phyloP scores from a whole-genome alignment of 106 monocot genomes.

The Agapanthus africanus region DNA sequence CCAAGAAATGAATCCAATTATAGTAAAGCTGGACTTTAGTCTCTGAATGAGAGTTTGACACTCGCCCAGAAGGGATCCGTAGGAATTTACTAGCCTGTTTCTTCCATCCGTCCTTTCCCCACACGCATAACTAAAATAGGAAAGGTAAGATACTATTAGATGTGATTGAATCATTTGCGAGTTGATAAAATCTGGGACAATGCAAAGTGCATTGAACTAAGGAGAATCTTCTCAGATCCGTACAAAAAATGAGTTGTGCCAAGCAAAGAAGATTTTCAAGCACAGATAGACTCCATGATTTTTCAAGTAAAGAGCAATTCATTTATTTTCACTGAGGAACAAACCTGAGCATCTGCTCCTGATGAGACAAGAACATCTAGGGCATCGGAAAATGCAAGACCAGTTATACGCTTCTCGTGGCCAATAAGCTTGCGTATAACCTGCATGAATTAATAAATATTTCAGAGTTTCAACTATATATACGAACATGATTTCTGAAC shows the following conservation, averaged over 20 bases:
- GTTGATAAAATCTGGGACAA: too few species aligned
- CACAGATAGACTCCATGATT: too few species aligned
- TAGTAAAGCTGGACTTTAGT: conserved; percentile 33
- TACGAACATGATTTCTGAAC: too few species aligned
- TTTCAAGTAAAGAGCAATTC: too few species aligned
- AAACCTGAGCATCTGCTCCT: conserved; percentile 69
- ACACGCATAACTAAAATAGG: conserved; percentile 29
- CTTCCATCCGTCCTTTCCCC: conserved; percentile 31
- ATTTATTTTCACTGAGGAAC: too few species aligned
- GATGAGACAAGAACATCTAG: conserved; percentile 69
- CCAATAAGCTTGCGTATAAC: conserved; percentile 53
- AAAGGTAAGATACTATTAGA: too few species aligned
- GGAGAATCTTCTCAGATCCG: too few species aligned
- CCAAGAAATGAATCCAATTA: conserved; percentile 26
- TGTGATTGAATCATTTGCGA: too few species aligned
- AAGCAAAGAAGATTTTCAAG: too few species aligned
- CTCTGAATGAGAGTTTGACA: conserved; percentile 18
- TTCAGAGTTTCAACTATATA: not conserved
- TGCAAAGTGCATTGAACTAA: too few species aligned
- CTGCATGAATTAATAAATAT: conserved; percentile 16
- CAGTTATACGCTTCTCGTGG: conserved; percentile 55
- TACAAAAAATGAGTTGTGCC: too few species aligned
- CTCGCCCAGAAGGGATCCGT: conserved; percentile 17
- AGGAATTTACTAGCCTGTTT: conserved; percentile 20
- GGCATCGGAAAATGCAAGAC: conserved; percentile 48